These are phyloP conservation scores for Trichoderma breve DNA, from an alignment of 2,329 filamentous ascomycete genomes.

Conservation along the genomic window DNA sequence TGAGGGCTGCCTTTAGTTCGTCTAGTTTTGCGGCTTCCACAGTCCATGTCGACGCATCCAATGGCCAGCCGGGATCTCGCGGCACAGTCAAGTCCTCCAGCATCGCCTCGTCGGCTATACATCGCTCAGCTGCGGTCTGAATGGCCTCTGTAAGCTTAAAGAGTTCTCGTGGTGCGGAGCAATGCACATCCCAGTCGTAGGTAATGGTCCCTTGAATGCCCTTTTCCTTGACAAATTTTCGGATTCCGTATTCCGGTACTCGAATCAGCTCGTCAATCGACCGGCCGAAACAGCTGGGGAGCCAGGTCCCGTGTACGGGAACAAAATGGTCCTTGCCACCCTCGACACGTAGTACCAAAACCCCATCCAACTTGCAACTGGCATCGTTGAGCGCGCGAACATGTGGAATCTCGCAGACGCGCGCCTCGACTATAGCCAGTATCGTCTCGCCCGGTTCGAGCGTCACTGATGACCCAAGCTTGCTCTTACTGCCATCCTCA, in stretches of 20 bases:
- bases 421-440: constrained; percentile 64
- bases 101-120: constrained; percentile 61
- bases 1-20: constrained; percentile 37
- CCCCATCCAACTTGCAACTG: constrained; percentile 68
- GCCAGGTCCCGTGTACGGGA: constrained; percentile 74
- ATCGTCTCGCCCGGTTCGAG: constrained; percentile 84
- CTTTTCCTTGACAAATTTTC: constrained; percentile 46
- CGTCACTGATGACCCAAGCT: constrained; percentile 53
- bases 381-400: constrained; percentile 71
- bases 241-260: constrained; percentile 77
- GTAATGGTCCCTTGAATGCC: constrained; percentile 50
- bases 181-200: constrained; percentile 59
- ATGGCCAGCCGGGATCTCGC: constrained; percentile 59
- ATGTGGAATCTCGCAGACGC: constrained; percentile 61
- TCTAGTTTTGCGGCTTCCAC: constrained; percentile 27
- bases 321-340: constrained; percentile 91
- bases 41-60: constrained; percentile 45
- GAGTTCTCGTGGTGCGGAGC: constrained; percentile 83
- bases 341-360: constrained; percentile 80
- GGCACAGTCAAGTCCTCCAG: constrained; percentile 54
- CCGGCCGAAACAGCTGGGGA: constrained; percentile 77
- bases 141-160: constrained; percentile 85
- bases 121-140: constrained; percentile 55
- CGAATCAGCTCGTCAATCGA: constrained; percentile 86
- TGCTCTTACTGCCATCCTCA: constrained; percentile 32